Conservation (phyloP, 2,329 filamentous ascomycete species). For the Colletotrichum gigasporum region DNA sequence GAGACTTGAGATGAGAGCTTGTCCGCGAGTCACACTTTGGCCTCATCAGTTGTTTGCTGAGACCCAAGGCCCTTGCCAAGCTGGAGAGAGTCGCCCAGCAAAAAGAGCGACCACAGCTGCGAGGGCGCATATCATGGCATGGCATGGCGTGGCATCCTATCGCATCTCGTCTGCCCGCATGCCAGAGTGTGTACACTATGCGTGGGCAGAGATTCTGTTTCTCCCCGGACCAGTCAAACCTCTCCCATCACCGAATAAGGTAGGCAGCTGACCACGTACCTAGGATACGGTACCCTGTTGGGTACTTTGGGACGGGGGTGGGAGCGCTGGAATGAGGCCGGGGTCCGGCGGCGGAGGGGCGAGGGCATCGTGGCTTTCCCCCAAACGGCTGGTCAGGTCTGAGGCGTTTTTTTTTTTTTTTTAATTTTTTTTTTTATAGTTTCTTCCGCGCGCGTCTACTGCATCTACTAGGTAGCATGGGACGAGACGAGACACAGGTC, state of each 20-base stretch:
- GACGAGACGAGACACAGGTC: background rate
- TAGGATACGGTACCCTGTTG: constrained; percentile 4
- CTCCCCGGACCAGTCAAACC: background rate
- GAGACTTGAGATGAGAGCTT: background rate
- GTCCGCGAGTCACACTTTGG: too few species aligned
- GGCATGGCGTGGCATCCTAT: background rate
- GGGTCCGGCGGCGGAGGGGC: background rate
- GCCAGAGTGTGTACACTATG: background rate
- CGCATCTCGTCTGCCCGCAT: background rate
- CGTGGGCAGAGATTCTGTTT: background rate
- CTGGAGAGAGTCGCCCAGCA: background rate
- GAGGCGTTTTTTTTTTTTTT: background rate
- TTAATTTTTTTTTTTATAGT: too few species aligned
- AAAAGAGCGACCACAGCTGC: background rate
- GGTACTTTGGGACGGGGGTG: background rate
- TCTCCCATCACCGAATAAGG: background rate
- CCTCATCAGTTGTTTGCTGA: too few species aligned
- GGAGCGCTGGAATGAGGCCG: background rate
- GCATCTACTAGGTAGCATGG: too few species aligned
- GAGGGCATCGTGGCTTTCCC: constrained; percentile 11
- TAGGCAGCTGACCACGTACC: background rate
- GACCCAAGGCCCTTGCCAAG: background rate
- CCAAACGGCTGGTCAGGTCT: background rate
- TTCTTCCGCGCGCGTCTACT: constrained; percentile 4
- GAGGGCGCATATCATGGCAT: background rate